phyloP scores from a whole-genome alignment of 768 basidiomycete genomes.

The Termitomyces sp. region DNA sequence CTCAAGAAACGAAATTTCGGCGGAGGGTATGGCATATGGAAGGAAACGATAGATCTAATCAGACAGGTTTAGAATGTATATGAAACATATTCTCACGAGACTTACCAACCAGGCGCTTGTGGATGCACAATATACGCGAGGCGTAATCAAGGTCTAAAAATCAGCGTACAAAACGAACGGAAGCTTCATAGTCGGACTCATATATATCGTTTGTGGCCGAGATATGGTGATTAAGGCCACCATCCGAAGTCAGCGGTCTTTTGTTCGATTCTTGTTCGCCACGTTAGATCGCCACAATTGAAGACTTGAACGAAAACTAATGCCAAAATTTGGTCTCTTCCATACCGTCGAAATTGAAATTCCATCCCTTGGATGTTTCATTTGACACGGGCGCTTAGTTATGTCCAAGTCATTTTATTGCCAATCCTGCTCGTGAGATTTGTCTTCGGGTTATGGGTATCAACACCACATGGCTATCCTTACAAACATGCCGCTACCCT shows the following conservation, averaged over 20 bases:
- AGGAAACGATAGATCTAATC: background rate
- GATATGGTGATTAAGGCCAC: constrained; percentile 7
- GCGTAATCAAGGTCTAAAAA: too few species aligned
- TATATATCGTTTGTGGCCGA: too few species aligned
- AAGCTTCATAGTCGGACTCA: background rate
- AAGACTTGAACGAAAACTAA: background rate
- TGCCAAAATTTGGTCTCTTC: background rate
- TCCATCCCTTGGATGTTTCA: background rate
- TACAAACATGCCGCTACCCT: constrained; percentile 9
- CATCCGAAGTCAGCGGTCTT: constrained; percentile 14
- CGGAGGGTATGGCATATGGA: constrained; percentile 2
- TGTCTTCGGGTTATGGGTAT: background rate
- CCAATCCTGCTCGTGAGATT: background rate
- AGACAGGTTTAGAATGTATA: background rate
- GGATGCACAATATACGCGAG: too few species aligned
- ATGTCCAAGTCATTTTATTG: background rate
- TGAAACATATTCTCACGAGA: background rate
- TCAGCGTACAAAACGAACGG: background rate
- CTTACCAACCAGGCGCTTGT: background rate
- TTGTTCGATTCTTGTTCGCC: background rate
- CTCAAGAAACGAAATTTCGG: constrained; percentile 13
- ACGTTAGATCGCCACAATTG: background rate
- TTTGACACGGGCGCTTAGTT: background rate
- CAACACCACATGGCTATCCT: background rate
- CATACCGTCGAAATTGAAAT: background rate